Evolutionary conservation across 2,329 filamentous ascomycete species (phyloP), one percentile per base, ranked within the genome.

Genomic region (Davidsoniella virescens): DNA sequence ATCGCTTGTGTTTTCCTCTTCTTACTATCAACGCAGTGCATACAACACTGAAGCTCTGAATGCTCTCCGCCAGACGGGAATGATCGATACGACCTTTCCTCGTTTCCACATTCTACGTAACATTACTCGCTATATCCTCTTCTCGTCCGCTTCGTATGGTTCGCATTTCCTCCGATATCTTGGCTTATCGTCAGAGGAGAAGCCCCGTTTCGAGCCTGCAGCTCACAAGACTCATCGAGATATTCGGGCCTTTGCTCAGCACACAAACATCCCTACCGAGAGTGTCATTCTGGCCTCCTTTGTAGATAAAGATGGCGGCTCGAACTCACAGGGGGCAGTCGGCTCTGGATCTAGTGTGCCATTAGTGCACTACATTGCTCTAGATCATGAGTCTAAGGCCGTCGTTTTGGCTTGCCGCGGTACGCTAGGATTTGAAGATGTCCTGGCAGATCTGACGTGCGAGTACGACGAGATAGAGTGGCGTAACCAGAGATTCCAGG

Each of bases 381-480:
- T 86, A 0, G 82, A 86, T 56, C 79, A 83, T 58, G 76, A 80
- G 47, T 80, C 80, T 1, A 80, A 78, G 57, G 80, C 82, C 0
- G 76, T 86, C 0, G 80, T 86, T 0, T 66, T 86, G n/a, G 79
- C 80, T 1, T 82, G 82, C 47, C 73, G 82, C 37, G 82, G 82
- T 1, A 86, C 82, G 0, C 67, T 84, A 38, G 82, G 82, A 0
- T 84, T 85, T 54, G 81, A 85, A 57, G 82, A 86, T 58, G 75
- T 85, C 20, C 64, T 86, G 36, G 80, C 80, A 0, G 82, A 85
- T 58, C 76, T 85, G 72, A 80, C 80, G 26, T 85, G 81, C 61
- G 81, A 84, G 44, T 85, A 84, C 55, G 80, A 83, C 56, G 71
- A 78, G 50, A 64, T 83, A 8, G 54, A 66, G 4, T 81, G 82